These are phyloP conservation scores for Daldinia decipiens DNA, from an alignment of 495 filamentous ascomycete genomes.

Conservation along the genomic window DNA sequence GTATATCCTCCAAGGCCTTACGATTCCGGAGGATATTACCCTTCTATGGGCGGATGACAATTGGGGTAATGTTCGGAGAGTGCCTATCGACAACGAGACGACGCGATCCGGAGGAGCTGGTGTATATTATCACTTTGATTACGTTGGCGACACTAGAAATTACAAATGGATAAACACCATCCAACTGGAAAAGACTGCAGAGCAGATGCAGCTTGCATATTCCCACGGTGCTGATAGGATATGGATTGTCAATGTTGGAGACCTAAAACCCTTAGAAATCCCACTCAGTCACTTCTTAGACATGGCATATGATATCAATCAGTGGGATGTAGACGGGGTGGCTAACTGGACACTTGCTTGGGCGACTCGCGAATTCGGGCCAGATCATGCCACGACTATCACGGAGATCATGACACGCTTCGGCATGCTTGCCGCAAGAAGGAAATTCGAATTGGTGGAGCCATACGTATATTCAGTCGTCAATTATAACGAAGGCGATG, in stretches of 20 bases:
- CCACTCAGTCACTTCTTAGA: slow-evolving; percentile 75
- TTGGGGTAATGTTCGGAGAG: slow-evolving; percentile 73
- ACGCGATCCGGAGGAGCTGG: slow-evolving; percentile 71
- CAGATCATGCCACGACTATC: slow-evolving; percentile 59
- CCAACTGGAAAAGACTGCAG: slow-evolving; percentile 70
- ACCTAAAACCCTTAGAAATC: slow-evolving; percentile 75
- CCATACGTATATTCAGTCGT: slow-evolving; percentile 69
- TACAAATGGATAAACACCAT: slow-evolving; percentile 81
- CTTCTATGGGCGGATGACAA: slow-evolving; percentile 82
- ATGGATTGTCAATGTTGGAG: slow-evolving; percentile 82
- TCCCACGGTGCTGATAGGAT: slow-evolving; percentile 70
- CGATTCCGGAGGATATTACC: slow-evolving; percentile 77
- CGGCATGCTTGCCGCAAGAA: slow-evolving; percentile 68
- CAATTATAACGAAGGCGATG: slow-evolving; percentile 78
- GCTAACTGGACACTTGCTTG: slow-evolving; percentile 65
- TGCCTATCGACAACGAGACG: slow-evolving; percentile 71
- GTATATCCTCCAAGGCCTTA: slow-evolving; percentile 71
- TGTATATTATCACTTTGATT: slow-evolving; percentile 84
- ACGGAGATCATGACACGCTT: slow-evolving; percentile 68
- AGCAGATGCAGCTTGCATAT: slow-evolving; percentile 73
- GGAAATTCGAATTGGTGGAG: slow-evolving; percentile 77
- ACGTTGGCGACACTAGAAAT: slow-evolving; percentile 69
- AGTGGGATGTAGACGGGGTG: slow-evolving; percentile 65
- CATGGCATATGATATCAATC: slow-evolving; percentile 69
- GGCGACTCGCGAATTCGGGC: slow-evolving; percentile 70